These are phyloP conservation scores for Gymnopus androsaceus DNA, from an alignment of 1,284 basidiomycete genomes.

Conservation along the genomic window DNA sequence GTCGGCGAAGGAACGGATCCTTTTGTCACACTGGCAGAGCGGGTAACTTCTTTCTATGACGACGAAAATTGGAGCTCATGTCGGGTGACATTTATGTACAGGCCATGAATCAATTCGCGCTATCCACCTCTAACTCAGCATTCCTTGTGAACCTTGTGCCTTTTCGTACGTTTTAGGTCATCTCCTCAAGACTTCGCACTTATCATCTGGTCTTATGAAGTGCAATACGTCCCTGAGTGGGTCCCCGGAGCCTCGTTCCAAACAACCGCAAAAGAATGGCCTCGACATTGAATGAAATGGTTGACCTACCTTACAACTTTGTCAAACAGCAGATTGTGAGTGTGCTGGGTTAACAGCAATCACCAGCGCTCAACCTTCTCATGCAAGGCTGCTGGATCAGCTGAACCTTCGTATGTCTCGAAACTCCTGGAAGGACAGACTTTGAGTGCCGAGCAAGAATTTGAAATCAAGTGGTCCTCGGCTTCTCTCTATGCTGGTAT, in stretches of 20 bases:
- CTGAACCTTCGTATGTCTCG: conserved; percentile 21
- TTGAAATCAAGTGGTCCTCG: conserved; percentile 25
- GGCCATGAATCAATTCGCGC: conserved; percentile 19
- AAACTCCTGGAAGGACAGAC: conserved; percentile 18
- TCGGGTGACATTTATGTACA: no score
- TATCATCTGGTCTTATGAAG: conserved; percentile 16
- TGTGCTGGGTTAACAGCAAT: neutral
- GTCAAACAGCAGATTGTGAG: conserved; percentile 26
- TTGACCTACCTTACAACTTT: conserved; percentile 20
- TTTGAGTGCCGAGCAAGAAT: conserved; percentile 19
- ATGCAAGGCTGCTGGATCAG: conserved; percentile 22
- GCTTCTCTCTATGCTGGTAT: conserved; percentile 25
- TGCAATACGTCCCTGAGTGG: conserved; percentile 27
- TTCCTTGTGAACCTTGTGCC: conserved; percentile 35
- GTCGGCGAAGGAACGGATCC: conserved; percentile 28
- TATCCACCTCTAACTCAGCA: conserved; percentile 18
- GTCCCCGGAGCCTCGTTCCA: conserved; percentile 28
- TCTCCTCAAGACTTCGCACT: no score
- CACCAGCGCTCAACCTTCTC: neutral
- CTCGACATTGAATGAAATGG: conserved; percentile 19
- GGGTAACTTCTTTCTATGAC: neutral
- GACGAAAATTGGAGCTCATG: neutral
- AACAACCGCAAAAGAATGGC: conserved; percentile 19
- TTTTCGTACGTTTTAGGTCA: conserved; percentile 30
- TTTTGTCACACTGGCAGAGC: conserved; percentile 27